Percentiles rank a stretch among this genome's conserved stretches.
Evolutionary conservation across 2,329 filamentous ascomycete genomes (phyloP).

Genomic region (Podosphaera fusca): DNA sequence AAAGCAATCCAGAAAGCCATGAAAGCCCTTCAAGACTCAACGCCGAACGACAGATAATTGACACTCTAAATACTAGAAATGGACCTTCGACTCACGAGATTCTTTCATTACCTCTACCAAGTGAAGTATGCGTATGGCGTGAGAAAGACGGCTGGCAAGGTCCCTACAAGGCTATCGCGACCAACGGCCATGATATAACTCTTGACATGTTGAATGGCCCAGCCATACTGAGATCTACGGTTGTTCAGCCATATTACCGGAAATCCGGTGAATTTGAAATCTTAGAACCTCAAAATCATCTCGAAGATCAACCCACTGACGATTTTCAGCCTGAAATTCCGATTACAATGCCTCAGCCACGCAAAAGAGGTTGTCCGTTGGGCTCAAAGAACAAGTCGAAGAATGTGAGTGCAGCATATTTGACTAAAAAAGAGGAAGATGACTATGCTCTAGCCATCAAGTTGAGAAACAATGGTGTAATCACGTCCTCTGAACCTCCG

Average conservation of each 20-base stretch:
- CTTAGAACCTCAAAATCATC: too few species aligned
- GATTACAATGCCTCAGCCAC: too few species aligned
- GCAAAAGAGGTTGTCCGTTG: background rate
- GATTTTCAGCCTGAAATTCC: background rate
- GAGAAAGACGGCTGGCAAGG: constrained; percentile 2
- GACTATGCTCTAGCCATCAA: background rate
- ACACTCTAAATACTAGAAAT: constrained; percentile 1
- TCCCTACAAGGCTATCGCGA: background rate
- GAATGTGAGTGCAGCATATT: background rate
- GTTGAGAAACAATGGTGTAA: background rate
- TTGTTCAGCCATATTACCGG: background rate
- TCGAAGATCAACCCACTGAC: background rate
- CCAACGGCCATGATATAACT: background rate
- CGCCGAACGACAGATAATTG: background rate
- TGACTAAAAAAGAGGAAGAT: background rate
- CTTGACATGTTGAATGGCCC: background rate
- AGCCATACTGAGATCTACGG: background rate
- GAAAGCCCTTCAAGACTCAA: constrained; percentile 1
- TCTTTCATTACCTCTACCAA: constrained; percentile 1
- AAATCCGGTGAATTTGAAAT: background rate
- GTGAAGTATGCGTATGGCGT: constrained; percentile 1
- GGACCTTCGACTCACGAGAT: background rate
- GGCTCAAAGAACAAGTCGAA: background rate
- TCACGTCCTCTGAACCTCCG: background rate
- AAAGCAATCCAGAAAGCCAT: constrained; percentile 2